Base-by-base conservation (phyloP, 352 stramenopile species). In the Phytopythium boreale region DNA sequence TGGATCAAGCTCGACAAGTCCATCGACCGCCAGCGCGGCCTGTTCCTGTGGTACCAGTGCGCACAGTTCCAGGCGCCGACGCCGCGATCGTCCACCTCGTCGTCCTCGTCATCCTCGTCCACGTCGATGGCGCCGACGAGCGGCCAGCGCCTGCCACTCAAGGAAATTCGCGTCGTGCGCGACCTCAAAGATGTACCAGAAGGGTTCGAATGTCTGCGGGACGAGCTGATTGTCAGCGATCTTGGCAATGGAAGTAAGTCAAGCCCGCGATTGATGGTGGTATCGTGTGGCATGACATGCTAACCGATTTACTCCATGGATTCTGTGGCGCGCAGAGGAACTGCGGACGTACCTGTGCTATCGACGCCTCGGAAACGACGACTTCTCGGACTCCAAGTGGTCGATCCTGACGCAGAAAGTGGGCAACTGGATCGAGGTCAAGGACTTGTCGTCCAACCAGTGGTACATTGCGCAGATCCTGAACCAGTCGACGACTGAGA, bases 341-440 rank as follows among this genome's bases (percentile, higher is more conserved):
- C 58, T 93, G 53, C 71, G 74, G 12, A 87, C 86, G 50, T 93
- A 82, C 55, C 37, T 96, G 52, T 95, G 88, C 62, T 92, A 80
- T 55, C 80, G 79, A 4, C 81, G 88, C 19, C 71, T 93, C 2
- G 72, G 70, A 7, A 72, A 65, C 52, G 86, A 94, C 43, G 88
- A 96, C 53, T 76, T 88, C 22, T 63, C 70, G 5, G 71, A 70
- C 22, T 92, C 83, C 27, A 88, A 82, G 55, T 93, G 85, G 87
- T 89, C 79, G 39, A 87, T 92, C 51, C 20, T 70, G 37, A 84
- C 75, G 19, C 86, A 90, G 60, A 84, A 84, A 56, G 74, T 74
- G 1, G 86, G 84, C 36, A 80, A 82, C 59, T 96, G 88, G 88
- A 81, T 96, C 46, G 88, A 96, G 41, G 76, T 96, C 3, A 83